Conservation (phyloP, 352 stramenopile genomes). For the Globisporangium apiculatum region DNA sequence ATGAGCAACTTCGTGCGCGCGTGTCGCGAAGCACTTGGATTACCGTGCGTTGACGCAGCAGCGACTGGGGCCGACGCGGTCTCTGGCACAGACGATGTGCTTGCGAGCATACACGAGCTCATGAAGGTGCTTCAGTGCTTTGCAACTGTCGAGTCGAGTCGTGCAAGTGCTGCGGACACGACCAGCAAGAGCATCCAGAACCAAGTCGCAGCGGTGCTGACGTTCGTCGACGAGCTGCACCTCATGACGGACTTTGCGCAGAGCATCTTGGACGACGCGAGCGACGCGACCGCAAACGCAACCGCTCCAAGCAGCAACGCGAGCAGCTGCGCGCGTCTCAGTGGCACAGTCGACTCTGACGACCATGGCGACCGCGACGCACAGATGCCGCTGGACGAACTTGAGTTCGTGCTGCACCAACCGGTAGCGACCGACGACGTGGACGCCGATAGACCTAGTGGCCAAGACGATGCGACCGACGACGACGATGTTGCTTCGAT, state of each 20-base stretch:
- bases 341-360: neutral
- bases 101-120: constrained; percentile 28
- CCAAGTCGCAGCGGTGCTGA: constrained; percentile 28
- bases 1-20: constrained; percentile 16
- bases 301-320: constrained; percentile 21
- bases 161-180: neutral
- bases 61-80: neutral
- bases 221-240: constrained; percentile 55
- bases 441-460: neutral
- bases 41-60: neutral
- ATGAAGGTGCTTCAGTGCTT: constrained; percentile 39
- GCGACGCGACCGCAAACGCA: constrained; percentile 7
- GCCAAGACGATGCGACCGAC: no score
- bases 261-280: constrained; percentile 48
- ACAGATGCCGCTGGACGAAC: constrained; percentile 8
- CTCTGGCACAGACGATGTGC: constrained; percentile 10
- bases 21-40: constrained; percentile 17
- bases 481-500: no score
- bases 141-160: constrained; percentile 20
- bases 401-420: constrained; percentile 10
- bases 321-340: constrained; percentile 40
- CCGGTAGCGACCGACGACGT: constrained; percentile 1
- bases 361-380: neutral
- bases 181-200: constrained; percentile 12
- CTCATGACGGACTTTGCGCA: constrained; percentile 54